Evolutionary conservation across 371 early-diverging fungal genomes (phyloP).

Genomic region (Mucor plumbeus): DNA sequence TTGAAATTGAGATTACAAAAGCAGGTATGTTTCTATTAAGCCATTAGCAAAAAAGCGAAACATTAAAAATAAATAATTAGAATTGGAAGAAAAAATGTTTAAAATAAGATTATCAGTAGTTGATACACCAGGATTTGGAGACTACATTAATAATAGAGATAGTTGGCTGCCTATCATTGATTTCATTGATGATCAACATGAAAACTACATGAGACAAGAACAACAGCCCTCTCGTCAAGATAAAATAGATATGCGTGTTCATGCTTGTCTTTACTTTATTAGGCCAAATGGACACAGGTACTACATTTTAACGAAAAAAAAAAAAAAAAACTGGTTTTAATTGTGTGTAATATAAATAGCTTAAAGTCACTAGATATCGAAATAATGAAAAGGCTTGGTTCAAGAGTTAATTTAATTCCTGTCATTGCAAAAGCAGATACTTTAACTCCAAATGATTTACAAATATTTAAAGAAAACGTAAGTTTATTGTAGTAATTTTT

Average conservation of each 20-base stretch:
- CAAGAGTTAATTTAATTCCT: constrained; percentile 91
- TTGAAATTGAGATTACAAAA: constrained; percentile 92
- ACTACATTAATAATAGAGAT: constrained; percentile 88
- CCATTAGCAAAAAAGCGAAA: constrained; percentile 26
- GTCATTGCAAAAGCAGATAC: constrained; percentile 96
- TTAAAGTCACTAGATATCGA: constrained; percentile 86
- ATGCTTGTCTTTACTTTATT: constrained; percentile 89
- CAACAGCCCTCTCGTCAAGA: constrained; percentile 77
- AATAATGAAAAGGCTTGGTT: constrained; percentile 86
- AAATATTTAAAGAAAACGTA: constrained; percentile 82
- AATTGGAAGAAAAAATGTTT: constrained; percentile 66
- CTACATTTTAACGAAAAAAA: constrained; percentile 69
- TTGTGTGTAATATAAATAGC: constrained; percentile 37
- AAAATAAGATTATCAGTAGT: constrained; percentile 89
- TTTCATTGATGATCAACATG: constrained; percentile 96
- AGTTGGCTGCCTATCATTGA: constrained; percentile 96
- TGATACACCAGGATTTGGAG: constrained; percentile 93
- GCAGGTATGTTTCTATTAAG: constrained; percentile 66
- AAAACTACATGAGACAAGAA: constrained; percentile 88
- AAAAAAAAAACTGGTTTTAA: constrained; percentile 10
- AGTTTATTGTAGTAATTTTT: background rate
- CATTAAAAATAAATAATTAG: constrained; percentile 85
- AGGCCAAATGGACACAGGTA: constrained; percentile 86
- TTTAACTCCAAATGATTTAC: constrained; percentile 81
- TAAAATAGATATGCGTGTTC: constrained; percentile 89